These are phyloP conservation scores for Colletotrichum higginsianum DNA, from an alignment of 2,329 filamentous ascomycete species.

Conservation along the genomic window DNA sequence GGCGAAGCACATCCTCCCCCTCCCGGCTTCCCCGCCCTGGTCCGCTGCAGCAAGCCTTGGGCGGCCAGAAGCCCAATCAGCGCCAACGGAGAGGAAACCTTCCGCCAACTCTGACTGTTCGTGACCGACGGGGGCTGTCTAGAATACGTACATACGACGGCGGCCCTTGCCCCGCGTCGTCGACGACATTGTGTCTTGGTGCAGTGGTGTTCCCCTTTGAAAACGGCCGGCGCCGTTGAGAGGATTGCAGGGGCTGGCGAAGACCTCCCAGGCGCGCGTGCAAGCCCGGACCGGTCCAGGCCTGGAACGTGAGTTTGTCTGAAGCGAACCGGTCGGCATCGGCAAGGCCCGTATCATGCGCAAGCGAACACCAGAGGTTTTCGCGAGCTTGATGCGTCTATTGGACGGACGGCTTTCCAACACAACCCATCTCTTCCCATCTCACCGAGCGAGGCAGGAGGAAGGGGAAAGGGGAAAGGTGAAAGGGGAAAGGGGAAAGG, in stretches of 20 bases:
- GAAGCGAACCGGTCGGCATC: slow-evolving; percentile 2
- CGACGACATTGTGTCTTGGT: slow-evolving; percentile 2
- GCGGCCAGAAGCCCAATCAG: slow-evolving; percentile 28
- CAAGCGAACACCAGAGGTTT: slow-evolving; percentile 21
- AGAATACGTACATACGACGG: not conserved
- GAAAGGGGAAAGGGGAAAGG: too few relatives aligned
- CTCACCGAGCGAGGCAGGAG: slow-evolving; percentile 2
- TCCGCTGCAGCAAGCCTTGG: slow-evolving; percentile 26
- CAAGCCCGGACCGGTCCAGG: slow-evolving; percentile 27
- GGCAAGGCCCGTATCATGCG: not conserved
- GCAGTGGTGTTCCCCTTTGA: not conserved
- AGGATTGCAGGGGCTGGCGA: not conserved
- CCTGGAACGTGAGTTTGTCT: slow-evolving; percentile 6
- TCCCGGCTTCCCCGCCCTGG: slow-evolving; percentile 34
- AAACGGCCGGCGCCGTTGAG: not conserved
- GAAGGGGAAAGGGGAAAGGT: too few relatives aligned
- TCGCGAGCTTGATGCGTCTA: not conserved
- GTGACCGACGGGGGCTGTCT: slow-evolving; percentile 16
- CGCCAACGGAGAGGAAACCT: not conserved
- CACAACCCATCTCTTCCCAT: too few relatives aligned
- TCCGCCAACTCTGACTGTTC: slow-evolving; percentile 20
- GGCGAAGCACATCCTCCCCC: not conserved
- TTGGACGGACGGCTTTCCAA: not conserved
- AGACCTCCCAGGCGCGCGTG: slow-evolving; percentile 7
- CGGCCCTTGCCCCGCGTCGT: slow-evolving; percentile 16